These are phyloP conservation scores for Ogataea hybrid DNA, from an alignment of 1,139 yeast genomes.

Conservation along the genomic window DNA sequence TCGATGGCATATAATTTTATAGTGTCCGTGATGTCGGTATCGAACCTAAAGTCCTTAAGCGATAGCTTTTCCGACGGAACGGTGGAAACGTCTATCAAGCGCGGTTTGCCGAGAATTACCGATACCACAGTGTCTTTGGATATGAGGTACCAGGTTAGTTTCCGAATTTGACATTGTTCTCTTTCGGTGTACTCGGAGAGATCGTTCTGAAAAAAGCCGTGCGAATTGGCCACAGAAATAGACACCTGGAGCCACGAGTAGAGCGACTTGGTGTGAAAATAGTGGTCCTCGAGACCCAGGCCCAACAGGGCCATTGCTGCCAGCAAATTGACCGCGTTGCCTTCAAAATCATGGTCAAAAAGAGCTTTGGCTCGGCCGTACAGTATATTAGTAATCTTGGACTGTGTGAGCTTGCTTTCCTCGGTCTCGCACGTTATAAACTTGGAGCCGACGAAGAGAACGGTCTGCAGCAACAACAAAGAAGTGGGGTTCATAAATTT, in stretches of 20 bases:
- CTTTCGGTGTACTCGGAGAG: constrained; percentile 41
- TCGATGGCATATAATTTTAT: constrained; percentile 7
- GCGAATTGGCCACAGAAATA: constrained; percentile 4
- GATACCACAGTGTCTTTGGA: constrained; percentile 9
- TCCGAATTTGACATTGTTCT: constrained; percentile 42
- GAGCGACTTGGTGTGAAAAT: constrained; percentile 5
- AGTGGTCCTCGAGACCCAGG: constrained; percentile 2
- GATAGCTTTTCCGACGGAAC: constrained; percentile 5
- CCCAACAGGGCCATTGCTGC: constrained; percentile 9
- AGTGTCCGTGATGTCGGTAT: constrained; percentile 5
- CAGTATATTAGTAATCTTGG: constrained; percentile 9
- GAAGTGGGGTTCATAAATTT: constrained; percentile 10
- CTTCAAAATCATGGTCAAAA: constrained; percentile 13
- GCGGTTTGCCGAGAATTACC: constrained; percentile 5
- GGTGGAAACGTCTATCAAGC: constrained; percentile 1
- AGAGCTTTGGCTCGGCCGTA: constrained; percentile 15
- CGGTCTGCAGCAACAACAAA: constrained; percentile 14
- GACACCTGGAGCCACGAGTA: constrained; percentile 13
- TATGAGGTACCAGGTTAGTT: constrained; percentile 59
- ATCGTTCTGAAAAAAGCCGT: constrained; percentile 6
- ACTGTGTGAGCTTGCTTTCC: constrained; percentile 8
- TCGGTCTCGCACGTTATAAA: constrained; percentile 2
- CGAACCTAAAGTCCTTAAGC: constrained; percentile 51
- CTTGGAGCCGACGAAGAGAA: constrained; percentile 14
- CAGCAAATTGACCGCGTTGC: constrained; percentile 4